These are phyloP conservation scores for Nymphaea colorata DNA, from an alignment of 164 flowering plant species.

Conservation along the genomic window DNA sequence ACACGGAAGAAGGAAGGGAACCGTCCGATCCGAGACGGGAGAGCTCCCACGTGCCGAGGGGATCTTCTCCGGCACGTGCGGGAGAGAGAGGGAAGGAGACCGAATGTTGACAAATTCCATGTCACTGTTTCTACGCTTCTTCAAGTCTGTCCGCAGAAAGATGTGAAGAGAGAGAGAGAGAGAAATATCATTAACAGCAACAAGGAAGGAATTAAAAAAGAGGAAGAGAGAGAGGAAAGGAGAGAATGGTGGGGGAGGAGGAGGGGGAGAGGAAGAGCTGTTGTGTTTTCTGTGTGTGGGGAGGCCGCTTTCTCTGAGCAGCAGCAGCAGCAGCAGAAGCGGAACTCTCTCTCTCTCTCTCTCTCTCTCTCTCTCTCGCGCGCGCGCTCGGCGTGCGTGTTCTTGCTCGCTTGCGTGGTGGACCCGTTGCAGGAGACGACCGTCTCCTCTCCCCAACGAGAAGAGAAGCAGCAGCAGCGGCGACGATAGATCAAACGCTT, in stretches of 20 bases:
- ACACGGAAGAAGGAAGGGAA: too few relatives aligned
- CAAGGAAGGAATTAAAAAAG: not conserved
- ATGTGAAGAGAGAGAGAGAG: too few relatives aligned
- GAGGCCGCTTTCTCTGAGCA: not conserved
- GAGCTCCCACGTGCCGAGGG: too few relatives aligned
- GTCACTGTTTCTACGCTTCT: not conserved
- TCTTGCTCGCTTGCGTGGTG: not conserved
- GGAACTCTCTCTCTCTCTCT: not conserved
- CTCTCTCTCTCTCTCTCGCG: not conserved
- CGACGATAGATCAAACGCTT: too few relatives aligned
- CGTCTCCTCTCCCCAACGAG: not conserved
- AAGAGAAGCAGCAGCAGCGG: too few relatives aligned
- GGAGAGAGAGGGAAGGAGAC: not conserved
- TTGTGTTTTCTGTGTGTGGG: not conserved
- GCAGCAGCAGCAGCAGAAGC: too few relatives aligned
- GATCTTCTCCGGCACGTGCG: not conserved
- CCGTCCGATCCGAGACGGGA: too few relatives aligned
- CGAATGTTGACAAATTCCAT: not conserved
- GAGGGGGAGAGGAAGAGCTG: not conserved
- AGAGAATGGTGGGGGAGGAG: not conserved
- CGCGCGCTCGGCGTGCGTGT: not conserved
- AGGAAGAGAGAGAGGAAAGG: not conserved
- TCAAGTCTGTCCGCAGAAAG: not conserved
- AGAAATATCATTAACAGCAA: too few relatives aligned
- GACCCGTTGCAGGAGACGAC: not conserved